These are phyloP conservation scores for Heteromeles arbutifolia DNA, from an alignment of 306 rosid genomes.

Conservation along the genomic window DNA sequence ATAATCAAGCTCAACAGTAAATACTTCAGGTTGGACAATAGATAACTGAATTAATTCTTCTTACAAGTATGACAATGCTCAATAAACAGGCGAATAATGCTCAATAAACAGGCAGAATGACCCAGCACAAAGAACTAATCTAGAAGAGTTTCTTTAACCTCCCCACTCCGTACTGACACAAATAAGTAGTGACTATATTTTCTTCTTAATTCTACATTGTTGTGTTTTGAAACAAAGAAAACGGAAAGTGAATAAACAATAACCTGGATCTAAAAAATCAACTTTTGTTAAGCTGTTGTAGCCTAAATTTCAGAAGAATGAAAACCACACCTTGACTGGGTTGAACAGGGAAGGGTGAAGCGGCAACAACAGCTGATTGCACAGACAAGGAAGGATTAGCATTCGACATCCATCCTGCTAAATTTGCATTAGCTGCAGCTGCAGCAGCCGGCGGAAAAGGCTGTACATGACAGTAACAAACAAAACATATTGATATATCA, in stretches of 20 bases:
- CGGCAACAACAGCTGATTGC: constrained; percentile 22
- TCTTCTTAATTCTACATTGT: neutral
- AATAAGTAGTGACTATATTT: neutral
- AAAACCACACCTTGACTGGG: constrained; percentile 42
- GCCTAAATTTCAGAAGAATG: constrained; percentile 4
- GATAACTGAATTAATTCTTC: neutral
- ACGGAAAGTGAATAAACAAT: neutral
- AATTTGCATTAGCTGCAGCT: constrained; percentile 30
- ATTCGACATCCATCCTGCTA: constrained; percentile 38
- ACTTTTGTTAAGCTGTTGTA: neutral
- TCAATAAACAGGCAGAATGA: neutral
- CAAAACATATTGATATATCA: neutral
- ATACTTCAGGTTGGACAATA: neutral
- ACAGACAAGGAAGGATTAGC: constrained; percentile 32
- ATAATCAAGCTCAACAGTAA: constrained; percentile 1
- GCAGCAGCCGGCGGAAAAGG: constrained; percentile 34
- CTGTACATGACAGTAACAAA: constrained; percentile 22
- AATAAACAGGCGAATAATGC: neutral
- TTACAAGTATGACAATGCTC: neutral
- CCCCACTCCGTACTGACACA: neutral
- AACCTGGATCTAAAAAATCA: neutral
- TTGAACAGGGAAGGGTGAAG: constrained; percentile 33
- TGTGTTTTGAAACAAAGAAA: neutral
- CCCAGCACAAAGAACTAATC: neutral
- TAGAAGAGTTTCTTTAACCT: neutral